Evolutionary conservation across 805 yeast genomes (phyloP), one percentile per base, ranked within the genome.

Genomic region (Metschnikowia dekortorum): DNA sequence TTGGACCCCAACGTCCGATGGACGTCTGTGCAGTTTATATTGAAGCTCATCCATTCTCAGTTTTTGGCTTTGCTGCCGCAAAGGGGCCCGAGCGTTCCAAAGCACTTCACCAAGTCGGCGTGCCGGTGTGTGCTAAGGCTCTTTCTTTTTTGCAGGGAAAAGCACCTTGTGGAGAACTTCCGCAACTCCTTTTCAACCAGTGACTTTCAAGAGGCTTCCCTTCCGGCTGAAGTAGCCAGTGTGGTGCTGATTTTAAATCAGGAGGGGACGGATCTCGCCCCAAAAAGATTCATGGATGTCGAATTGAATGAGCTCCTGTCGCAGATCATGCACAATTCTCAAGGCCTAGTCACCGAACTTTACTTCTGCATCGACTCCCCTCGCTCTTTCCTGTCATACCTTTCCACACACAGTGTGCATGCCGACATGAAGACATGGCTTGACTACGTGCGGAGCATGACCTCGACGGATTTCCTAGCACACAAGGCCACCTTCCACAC

Each of bases 1-100:
- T 43, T 69, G 32, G 61, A 66, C 44, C 58, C 61, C 26, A 51
- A 62, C 16, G 52, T 59, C 1, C 53, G 59, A 29, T 68, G 70
- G 65, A 50, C 59, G 11, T 65, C 56, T 44, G 54, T 71, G 1
- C 57, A 64, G 22, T 51, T 68, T 36, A 50, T 65, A 4, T 48
- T 64, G 18, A 51, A 46, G 13, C 72, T 68, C 67, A 53, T 61
- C 10, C 56, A 58, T 32, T 70, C 53, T n/a, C 53, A 56, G 29
- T 58, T 53, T 14, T 40, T 49, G 37, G n/a, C 28, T 6, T 29
- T 45, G 13, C 36, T 16, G n/a, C 37, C 5, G 16, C 28, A 13
- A 8, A 8, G 14, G 6, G 22, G 30, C 6, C 11, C 31, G 3
- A 31, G 3, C 6, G 26, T 8, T 2, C 39, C 31, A 44, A 36